These are phyloP conservation scores for Tinospora cordifolia DNA, from an alignment of 164 flowering plant species.

Conservation along the genomic window DNA sequence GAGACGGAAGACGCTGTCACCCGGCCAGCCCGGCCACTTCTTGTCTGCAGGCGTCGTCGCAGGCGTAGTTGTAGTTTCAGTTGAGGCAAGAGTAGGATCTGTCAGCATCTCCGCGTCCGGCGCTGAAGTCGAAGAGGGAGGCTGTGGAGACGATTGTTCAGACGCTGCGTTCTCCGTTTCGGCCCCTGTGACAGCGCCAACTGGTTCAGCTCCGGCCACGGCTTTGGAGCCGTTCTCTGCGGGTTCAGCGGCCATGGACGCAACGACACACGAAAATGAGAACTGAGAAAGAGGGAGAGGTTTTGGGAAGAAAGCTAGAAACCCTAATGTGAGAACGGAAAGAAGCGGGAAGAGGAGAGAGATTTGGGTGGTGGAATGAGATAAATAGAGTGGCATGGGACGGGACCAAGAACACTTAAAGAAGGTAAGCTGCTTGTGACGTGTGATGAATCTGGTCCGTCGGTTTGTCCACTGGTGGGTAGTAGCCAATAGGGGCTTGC, in stretches of 20 bases:
- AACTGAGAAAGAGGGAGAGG: not conserved
- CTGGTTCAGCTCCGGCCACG: slow-evolving; percentile 1
- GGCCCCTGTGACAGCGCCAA: not conserved
- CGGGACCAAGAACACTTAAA: too few relatives aligned
- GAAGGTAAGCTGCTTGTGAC: too few relatives aligned
- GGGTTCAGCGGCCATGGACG: slow-evolving; percentile 5
- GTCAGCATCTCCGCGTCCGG: not conserved
- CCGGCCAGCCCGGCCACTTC: slow-evolving; percentile 98
- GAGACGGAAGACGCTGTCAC: slow-evolving; percentile 66
- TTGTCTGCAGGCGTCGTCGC: slow-evolving; percentile 8
- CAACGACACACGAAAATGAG: not conserved
- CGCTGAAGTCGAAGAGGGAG: slow-evolving; percentile 1
- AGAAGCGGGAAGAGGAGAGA: not conserved
- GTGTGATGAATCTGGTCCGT: too few relatives aligned
- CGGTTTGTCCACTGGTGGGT: too few relatives aligned
- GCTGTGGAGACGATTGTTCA: not conserved
- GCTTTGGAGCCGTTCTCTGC: slow-evolving; percentile 9
- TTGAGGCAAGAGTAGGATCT: not conserved
- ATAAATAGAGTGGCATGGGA: too few relatives aligned
- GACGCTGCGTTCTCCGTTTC: slow-evolving; percentile 1
- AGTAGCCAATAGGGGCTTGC: too few relatives aligned
- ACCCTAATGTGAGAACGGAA: not conserved
- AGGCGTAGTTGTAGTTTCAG: not conserved
- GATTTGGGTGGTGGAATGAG: not conserved
- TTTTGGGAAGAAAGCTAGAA: not conserved